Percentiles rank a stretch among this genome's conserved stretches.
Conservation (phyloP, 2,329 filamentous ascomycete genomes). For the Ophiostoma triangulosporum region DNA sequence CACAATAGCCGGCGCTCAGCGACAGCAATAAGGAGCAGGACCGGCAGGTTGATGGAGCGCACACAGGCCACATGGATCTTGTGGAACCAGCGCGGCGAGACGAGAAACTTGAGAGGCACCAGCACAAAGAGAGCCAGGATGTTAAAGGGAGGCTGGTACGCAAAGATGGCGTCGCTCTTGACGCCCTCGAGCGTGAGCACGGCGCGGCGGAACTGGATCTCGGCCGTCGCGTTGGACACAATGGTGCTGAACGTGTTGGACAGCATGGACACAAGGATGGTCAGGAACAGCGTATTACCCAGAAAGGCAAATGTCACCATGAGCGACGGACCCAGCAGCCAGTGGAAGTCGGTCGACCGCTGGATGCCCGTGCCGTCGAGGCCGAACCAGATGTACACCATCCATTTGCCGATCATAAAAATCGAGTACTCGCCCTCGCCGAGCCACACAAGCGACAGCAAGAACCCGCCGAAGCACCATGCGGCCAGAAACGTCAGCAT, state of each 20-base stretch:
- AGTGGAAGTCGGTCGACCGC: constrained; percentile 56
- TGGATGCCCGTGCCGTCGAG: constrained; percentile 58
- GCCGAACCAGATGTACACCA: constrained; percentile 89
- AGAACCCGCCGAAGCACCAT: constrained; percentile 76
- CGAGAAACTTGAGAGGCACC: constrained; percentile 63
- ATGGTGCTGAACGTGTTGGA: constrained; percentile 74
- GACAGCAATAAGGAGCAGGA: constrained; percentile 56
- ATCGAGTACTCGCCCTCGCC: constrained; percentile 48
- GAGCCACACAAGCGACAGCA: constrained; percentile 69
- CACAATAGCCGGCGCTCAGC: constrained; percentile 59
- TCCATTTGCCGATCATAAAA: constrained; percentile 72
- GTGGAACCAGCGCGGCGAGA: constrained; percentile 77
- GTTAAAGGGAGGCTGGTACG: constrained; percentile 74
- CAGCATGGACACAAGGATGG: constrained; percentile 75
- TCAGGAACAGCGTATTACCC: constrained; percentile 79
- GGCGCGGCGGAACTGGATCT: constrained; percentile 69
- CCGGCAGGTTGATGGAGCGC: constrained; percentile 59
- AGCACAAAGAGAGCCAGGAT: constrained; percentile 61
- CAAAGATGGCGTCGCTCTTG: constrained; percentile 71
- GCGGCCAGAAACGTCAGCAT: constrained; percentile 59
- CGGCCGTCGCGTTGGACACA: constrained; percentile 61
- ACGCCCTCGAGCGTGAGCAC: constrained; percentile 77
- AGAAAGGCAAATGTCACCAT: constrained; percentile 80
- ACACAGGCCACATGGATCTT: constrained; percentile 74
- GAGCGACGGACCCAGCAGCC: constrained; percentile 61